A percentile compares a stretch with the other conserved stretches of the same genome.
Evolutionary conservation across 2,329 filamentous ascomycete genomes (phyloP).

Genomic region (Penicillium sp.): DNA sequence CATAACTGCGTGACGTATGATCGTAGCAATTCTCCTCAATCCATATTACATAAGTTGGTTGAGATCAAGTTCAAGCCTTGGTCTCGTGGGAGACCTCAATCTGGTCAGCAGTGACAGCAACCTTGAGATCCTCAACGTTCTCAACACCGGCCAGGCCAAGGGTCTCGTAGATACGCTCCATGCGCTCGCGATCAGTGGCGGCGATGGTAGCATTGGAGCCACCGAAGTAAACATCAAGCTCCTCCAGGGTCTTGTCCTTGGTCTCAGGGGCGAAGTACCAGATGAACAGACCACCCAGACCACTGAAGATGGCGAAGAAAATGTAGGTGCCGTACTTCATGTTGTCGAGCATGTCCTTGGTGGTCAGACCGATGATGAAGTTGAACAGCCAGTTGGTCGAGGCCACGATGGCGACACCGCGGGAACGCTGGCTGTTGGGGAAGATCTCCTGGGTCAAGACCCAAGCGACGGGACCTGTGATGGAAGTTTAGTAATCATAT

Average conservation of each 20-base stretch:
- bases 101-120: slow-evolving; percentile 18
- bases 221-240: slow-evolving; percentile 58
- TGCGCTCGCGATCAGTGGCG: slow-evolving; percentile 55
- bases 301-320: slow-evolving; percentile 45
- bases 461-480: slow-evolving; percentile 33
- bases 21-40: background rate
- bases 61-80: background rate
- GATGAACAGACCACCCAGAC: slow-evolving; percentile 35
- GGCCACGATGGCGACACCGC: slow-evolving; percentile 29
- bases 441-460: slow-evolving; percentile 56
- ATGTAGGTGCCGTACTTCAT: slow-evolving; percentile 41
- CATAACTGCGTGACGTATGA: background rate
- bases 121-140: slow-evolving; percentile 24
- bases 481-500: background rate
- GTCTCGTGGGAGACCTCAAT: slow-evolving; percentile 10
- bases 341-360: slow-evolving; percentile 29
- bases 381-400: slow-evolving; percentile 37
- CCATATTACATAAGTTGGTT: background rate
- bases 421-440: slow-evolving; percentile 30
- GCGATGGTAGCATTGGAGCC: slow-evolving; percentile 33
- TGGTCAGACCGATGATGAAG: slow-evolving; percentile 33
- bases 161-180: slow-evolving; percentile 71
- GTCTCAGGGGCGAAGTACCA: slow-evolving; percentile 49
- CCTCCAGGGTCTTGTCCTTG: slow-evolving; percentile 52
- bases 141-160: slow-evolving; percentile 57